phyloP scores from a whole-genome alignment of 2,329 filamentous ascomycete genomes.

The Thielaviopsis musarum region DNA sequence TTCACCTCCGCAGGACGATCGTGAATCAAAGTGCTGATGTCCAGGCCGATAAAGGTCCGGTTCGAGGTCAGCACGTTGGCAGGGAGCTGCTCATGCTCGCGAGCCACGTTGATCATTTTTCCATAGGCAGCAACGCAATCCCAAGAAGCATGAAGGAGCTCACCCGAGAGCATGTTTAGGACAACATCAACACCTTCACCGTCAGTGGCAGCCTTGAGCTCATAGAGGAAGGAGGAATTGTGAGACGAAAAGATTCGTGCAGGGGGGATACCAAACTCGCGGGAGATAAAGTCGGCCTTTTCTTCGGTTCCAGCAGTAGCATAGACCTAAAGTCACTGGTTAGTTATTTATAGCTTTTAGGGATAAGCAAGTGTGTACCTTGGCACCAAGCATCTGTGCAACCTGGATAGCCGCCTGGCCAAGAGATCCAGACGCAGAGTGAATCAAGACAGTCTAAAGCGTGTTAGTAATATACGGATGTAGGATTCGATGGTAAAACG shows the following conservation, averaged over 20 bases:
- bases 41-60: slow-evolving; percentile 21
- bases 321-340: slow-evolving; percentile 19
- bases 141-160: slow-evolving; percentile 26
- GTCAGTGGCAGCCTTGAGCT: slow-evolving; percentile 16
- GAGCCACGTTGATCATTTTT: slow-evolving; percentile 28
- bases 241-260: slow-evolving; percentile 21
- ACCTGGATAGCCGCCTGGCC: slow-evolving; percentile 20
- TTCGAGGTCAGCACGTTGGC: slow-evolving; percentile 23
- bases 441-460: slow-evolving; percentile 20
- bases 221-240: slow-evolving; percentile 18
- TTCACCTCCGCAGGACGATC: neutral
- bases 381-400: slow-evolving; percentile 18
- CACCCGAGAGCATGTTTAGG: slow-evolving; percentile 25
- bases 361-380: slow-evolving; percentile 6
- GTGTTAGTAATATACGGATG: neutral
- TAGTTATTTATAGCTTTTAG: neutral
- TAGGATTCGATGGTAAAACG: neutral
- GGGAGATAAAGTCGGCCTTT: slow-evolving; percentile 21
- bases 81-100: slow-evolving; percentile 21
- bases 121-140: slow-evolving; percentile 27
- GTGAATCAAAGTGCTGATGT: slow-evolving; percentile 17
- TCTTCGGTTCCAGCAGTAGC: slow-evolving; percentile 21
- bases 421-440: slow-evolving; percentile 20
- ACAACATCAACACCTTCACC: slow-evolving; percentile 22
- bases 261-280: slow-evolving; percentile 18